These are phyloP conservation scores for Cupressus sempervirens DNA, from an alignment of 75 land plant genomes.

Conservation along the genomic window DNA sequence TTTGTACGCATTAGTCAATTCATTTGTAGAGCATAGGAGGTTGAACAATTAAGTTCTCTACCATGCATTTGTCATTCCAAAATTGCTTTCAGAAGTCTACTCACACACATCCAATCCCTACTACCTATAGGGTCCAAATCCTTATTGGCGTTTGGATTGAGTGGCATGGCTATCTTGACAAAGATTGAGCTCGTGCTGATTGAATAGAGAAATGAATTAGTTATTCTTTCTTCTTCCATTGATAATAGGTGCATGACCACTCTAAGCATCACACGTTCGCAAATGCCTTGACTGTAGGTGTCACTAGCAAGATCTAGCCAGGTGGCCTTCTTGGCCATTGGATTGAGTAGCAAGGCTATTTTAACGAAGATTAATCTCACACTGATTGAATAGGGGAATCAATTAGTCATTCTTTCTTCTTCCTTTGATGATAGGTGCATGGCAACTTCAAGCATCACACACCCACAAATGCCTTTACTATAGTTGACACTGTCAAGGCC, in stretches of 20 bases:
- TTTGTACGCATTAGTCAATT: no score
- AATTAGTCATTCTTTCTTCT: constrained; percentile 2
- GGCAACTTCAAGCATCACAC: not conserved
- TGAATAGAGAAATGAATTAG: not conserved
- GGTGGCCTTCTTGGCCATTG: not conserved
- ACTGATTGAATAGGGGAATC: not conserved
- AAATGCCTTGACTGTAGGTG: not conserved
- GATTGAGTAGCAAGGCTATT: not conserved
- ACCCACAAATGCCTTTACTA: not conserved
- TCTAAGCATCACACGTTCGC: not conserved
- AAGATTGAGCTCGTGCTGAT: not conserved
- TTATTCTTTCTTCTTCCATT: constrained; percentile 6
- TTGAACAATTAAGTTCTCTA: no score
- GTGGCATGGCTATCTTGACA: not conserved
- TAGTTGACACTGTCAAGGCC: not conserved
- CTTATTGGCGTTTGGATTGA: not conserved
- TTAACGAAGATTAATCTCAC: not conserved
- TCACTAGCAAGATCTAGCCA: constrained; percentile 1
- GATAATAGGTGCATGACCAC: not conserved
- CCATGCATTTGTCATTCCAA: not conserved
- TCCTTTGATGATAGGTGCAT: constrained; percentile 10
- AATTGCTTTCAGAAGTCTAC: not conserved
- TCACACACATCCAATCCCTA: not conserved
- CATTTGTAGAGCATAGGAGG: no score
- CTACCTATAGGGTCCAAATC: not conserved